These are phyloP conservation scores for Cladophialophora carrionii DNA, from an alignment of 2,329 filamentous ascomycete species.

Conservation along the genomic window DNA sequence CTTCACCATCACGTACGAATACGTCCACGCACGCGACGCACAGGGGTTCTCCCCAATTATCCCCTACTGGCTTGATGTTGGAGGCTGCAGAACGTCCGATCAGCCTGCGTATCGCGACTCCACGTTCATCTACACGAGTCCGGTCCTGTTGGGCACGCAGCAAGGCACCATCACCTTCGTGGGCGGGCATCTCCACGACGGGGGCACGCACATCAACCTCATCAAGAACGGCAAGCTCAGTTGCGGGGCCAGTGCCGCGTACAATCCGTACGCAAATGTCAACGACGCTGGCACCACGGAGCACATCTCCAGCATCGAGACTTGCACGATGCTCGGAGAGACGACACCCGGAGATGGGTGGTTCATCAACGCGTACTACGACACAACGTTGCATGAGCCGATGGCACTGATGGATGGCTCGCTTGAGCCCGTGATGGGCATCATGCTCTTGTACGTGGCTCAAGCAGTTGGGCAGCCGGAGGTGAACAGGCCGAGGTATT, in stretches of 20 bases:
- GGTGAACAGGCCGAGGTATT: background rate
- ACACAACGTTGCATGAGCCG: constrained; percentile 22
- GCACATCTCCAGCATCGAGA: constrained; percentile 25
- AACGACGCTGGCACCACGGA: background rate
- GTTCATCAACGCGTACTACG: constrained; percentile 22
- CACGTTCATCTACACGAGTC: constrained; percentile 20
- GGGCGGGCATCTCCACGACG: constrained; percentile 28
- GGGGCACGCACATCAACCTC: constrained; percentile 25
- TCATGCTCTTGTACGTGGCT: constrained; percentile 24
- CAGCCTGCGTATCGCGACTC: constrained; percentile 18
- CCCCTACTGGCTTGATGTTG: constrained; percentile 25
- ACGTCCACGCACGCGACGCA: background rate
- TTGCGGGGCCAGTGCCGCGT: constrained; percentile 16
- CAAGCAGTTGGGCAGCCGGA: background rate
- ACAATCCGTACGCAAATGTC: constrained; percentile 4
- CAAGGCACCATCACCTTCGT: constrained; percentile 18
- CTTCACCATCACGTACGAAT: constrained; percentile 28
- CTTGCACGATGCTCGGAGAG: constrained; percentile 3
- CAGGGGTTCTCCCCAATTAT: constrained; percentile 8
- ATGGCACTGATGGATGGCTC: constrained; percentile 24
- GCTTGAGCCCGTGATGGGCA: constrained; percentile 30
- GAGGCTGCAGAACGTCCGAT: constrained; percentile 17
- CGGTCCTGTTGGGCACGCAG: background rate
- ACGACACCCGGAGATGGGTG: constrained; percentile 15
- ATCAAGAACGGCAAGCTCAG: constrained; percentile 18